Evolutionary conservation across 2,329 filamentous ascomycete species (phyloP).

Genomic region (Colletotrichum truncatum): DNA sequence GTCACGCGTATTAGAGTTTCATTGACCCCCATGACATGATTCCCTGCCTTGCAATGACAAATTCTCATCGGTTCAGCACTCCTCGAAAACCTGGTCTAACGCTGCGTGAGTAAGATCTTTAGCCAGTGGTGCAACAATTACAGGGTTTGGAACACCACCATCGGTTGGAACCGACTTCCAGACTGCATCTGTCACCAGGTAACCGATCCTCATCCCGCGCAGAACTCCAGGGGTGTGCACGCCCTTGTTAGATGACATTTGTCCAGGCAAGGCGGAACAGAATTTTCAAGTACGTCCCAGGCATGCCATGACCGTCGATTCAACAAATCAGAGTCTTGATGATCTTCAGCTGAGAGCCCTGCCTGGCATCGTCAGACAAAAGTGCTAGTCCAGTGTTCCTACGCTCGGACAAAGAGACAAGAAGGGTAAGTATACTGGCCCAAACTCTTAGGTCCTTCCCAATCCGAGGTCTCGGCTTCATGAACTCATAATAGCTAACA

Average conservation of each 20-base stretch:
- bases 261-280: neutral
- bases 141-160: neutral
- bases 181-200: conserved; percentile 2
- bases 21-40: too few relatives aligned
- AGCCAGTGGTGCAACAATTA: neutral
- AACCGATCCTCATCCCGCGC: conserved; percentile 15
- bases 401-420: neutral
- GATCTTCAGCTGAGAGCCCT: neutral
- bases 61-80: too few relatives aligned
- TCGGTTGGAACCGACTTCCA: conserved; percentile 8
- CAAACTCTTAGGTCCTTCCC: conserved; percentile 21
- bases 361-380: neutral
- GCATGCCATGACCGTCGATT: neutral
- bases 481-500: conserved; percentile 17
- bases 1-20: too few relatives aligned
- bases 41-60: too few relatives aligned
- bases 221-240: neutral
- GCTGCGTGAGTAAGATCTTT: neutral
- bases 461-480: conserved; percentile 14
- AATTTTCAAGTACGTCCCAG: neutral
- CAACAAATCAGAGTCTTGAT: conserved; percentile 4
- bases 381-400: neutral
- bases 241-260: neutral
- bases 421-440: neutral
- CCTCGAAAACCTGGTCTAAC: too few relatives aligned